Base-by-base conservation (phyloP, 108 stramenopile species). In the Cylindrotheca closterium region DNA sequence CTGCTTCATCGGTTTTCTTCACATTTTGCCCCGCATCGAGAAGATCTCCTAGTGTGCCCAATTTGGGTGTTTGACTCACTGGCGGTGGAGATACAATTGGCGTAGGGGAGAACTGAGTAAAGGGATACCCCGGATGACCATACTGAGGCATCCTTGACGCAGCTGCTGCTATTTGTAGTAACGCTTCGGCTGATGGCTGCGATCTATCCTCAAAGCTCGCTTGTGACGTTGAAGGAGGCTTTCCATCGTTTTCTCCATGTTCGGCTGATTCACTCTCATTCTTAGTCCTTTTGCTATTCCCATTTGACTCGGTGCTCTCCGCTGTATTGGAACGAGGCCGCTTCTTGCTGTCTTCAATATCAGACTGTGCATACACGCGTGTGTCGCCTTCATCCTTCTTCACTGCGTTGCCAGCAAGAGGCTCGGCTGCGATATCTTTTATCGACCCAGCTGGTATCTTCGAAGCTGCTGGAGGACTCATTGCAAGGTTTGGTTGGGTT, bases 381-480 rank as follows among this genome's bases (percentile, higher is more conserved):
- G 57, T 74, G 4, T 74, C 73, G 10, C 47, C 27, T 30, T 72
- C 71, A 26, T 60, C 51, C 48, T 55, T 27, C 50, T 73, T 63
- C 12, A 71, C 58, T 28, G 70, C 68, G 50, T 70, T 70, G 0
- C 60, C 70, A 22, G 60, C 64, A 25, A 67, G 31, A 0, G 70
- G 65, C 28, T 69, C 60, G 21, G 70, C 76, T 55, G 69, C 76
- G 18, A 77, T 60, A 52, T 70, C 65, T 30, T 58, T 53, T 22
- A 53, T 66, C 30, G 18, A 53, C 63, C 12, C 51, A 42, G 7
- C 10, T 15, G 8, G 18, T 57, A 32, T 12, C 28, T 57, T 29
- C 8, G 30, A 57, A 26, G 55, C n/a, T n/a, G 18, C 31, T 29
- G 7, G 51, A 15, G 21, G 51, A 8, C 15, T 42, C 7, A 42